Evolutionary conservation across 2,329 filamentous ascomycete species (phyloP), one percentile per base, ranked within the genome.

Genomic region (Colletotrichum sp.): DNA sequence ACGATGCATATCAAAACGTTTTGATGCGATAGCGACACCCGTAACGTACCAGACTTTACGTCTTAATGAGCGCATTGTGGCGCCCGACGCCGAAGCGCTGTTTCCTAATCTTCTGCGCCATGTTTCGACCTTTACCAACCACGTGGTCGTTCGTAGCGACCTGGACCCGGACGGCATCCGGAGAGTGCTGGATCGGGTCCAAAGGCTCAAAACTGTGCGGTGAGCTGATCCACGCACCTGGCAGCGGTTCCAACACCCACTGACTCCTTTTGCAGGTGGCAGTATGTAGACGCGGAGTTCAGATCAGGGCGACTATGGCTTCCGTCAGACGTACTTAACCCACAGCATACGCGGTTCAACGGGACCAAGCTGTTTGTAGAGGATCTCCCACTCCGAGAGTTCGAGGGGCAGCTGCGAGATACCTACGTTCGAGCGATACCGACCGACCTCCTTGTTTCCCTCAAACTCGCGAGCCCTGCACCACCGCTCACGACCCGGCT

Each of bases 11-110:
- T 88, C 85, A 52, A 83, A 78, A 66, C 82, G 84, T 39, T 83
- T 88, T 62, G 80, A 88, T 70, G 81, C 81, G 18, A 84, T 89
- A 55, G 83, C 84, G 52, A 86, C 84, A 13, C 88, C 88, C 1
- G 83, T 88, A 27, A 79, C 81, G 52, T 89, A 88, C 78, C 82
- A 82, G 36, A 81, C 79, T 10, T 70, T 89, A 27, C 78, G 78
- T 2, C 78, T 89, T 25, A 88, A 85, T 66, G 79, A 83, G 56
- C 74, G 77, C 48, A 83, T 89, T 15, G 81, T 87, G 64, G 79
- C 80, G 13, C 79, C 80, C 8, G 79, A 82, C 66, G 82, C 84
- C n/a, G 81, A 84, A 55, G 77, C 72, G 16, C 77, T 77, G 12
- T 84, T 84, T 66, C 82, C 85, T 6, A 71, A 79, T 5, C 81